Base-by-base conservation (phyloP, 2,329 filamentous ascomycete genomes). In the Cercospora berteroae region DNA sequence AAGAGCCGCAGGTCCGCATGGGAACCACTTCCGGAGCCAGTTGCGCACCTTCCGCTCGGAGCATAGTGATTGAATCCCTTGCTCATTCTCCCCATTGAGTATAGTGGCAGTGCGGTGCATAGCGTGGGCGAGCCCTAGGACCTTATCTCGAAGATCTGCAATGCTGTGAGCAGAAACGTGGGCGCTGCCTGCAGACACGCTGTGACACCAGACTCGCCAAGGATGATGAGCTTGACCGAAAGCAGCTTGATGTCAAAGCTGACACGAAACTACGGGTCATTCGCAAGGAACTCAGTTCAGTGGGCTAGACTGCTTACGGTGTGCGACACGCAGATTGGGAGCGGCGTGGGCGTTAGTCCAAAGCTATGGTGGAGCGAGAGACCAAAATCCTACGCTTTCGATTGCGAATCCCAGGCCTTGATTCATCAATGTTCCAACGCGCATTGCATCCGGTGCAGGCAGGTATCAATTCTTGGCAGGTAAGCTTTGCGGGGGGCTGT, bases 221-320 rank as follows among this genome's bases (percentile, higher is more conserved):
- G 36, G 2, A 39, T 39, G 36, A n/a, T 52, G 23, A 20, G 20
- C 48, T 27, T 52, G 48, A 12, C 23, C 48, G 13, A 10, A 27
- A 52, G 18, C 48, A 52, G 18, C 18, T 52, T 20, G 48, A 27
- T 27, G 48, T 27, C 13, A 13, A 20, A 52, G 10, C 48, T 52
- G 48, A 52, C 48, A 52, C 48, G 48, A 52, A 52, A 27, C 48
- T 52, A 52, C 48, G 48, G 48, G 48, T 52, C 48, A 52, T 52
- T 52, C 23, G 48, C 48, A 52, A 52, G 48, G 16, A 52, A 27
- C 18, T 52, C 48, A 20, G 48, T 52, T 16, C 9, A 52, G 13
- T 25, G 18, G 18, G 18, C 48, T 52, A 27, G 48, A 12, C 48
- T 52, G 48, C 18, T 23, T 52, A 52, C 16, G 36, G 16, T 13